Evolutionary conservation across 805 yeast genomes (phyloP).

Genomic region (Sugiyamaella mastotermitis): DNA sequence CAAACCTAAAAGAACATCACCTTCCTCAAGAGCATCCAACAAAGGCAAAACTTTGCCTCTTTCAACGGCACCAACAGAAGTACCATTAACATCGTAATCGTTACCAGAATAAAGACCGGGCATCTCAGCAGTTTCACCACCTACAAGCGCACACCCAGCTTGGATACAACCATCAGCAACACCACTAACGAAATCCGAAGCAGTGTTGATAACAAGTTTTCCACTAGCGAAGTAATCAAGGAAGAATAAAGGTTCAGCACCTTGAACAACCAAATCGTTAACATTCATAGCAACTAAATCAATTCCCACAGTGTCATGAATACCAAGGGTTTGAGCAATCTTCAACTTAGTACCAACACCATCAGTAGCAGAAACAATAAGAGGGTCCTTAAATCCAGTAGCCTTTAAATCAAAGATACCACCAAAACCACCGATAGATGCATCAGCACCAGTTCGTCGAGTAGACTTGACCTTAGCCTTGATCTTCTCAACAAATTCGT

Average conservation of each 20-base stretch:
- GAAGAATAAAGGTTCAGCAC: slow-evolving; percentile 95
- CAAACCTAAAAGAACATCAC: slow-evolving; percentile 80
- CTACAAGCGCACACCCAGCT: slow-evolving; percentile 96
- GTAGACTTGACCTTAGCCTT: slow-evolving; percentile 89
- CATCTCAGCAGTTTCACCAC: slow-evolving; percentile 99
- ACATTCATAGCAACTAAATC: slow-evolving; percentile 99
- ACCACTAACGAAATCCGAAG: slow-evolving; percentile 86
- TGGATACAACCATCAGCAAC: slow-evolving; percentile 94
- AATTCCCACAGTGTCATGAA: slow-evolving; percentile 96
- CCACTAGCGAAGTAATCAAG: slow-evolving; percentile 97
- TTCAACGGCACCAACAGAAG: slow-evolving; percentile 94
- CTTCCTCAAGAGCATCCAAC: slow-evolving; percentile 57
- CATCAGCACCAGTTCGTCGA: slow-evolving; percentile 91
- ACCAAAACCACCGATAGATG: slow-evolving; percentile 98
- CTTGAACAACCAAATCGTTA: slow-evolving; percentile 95
- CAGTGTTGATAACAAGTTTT: slow-evolving; percentile 73
- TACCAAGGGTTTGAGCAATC: slow-evolving; percentile 83
- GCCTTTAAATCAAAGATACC: slow-evolving; percentile 87
- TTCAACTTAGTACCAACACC: slow-evolving; percentile 98
- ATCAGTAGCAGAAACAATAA: slow-evolving; percentile 95
- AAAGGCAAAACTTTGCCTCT: slow-evolving; percentile 72
- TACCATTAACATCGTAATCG: slow-evolving; percentile 97
- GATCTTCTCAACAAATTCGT: slow-evolving; percentile 80
- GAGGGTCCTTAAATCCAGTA: slow-evolving; percentile 73
- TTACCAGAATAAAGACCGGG: slow-evolving; percentile 97